A percentile compares a stretch with the other conserved stretches of the same genome.
Evolutionary conservation across 352 stramenopile species (phyloP).

Genomic region (Globisporangium spiculum): DNA sequence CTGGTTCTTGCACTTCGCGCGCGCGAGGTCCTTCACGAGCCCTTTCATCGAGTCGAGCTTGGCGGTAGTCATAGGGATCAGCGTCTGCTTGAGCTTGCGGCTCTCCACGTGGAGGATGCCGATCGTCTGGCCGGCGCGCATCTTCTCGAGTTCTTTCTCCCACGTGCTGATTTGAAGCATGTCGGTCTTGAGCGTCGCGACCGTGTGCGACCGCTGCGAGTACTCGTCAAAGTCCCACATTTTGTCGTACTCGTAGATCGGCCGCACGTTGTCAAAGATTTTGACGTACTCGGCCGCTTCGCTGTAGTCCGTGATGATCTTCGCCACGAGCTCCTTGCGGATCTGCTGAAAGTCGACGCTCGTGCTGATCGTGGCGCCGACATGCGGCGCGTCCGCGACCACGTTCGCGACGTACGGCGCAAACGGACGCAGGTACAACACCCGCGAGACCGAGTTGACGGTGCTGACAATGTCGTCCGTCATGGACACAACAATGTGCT

Average conservation of each 20-base stretch:
- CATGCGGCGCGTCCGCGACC: conserved; percentile 68
- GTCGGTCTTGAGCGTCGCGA: conserved; percentile 84
- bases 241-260: conserved; percentile 91
- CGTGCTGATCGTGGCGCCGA: conserved; percentile 69
- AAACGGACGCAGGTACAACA: conserved; percentile 89
- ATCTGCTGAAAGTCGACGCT: conserved; percentile 77
- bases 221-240: conserved; percentile 90
- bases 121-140: conserved; percentile 89
- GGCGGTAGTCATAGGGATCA: conserved; percentile 91
- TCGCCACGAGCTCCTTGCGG: conserved; percentile 71
- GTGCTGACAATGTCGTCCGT: conserved; percentile 88
- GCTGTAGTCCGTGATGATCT: conserved; percentile 85
- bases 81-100: conserved; percentile 90
- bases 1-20: conserved; percentile 84
- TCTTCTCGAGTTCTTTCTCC: conserved; percentile 94
- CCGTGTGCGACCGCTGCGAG: conserved; percentile 74
- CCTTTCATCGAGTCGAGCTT: conserved; percentile 93
- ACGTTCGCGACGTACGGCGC: conserved; percentile 67
- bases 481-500: conserved; percentile 86
- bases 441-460: conserved; percentile 85
- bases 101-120: conserved; percentile 93
- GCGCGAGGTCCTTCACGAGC: conserved; percentile 89
- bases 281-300: conserved; percentile 90
- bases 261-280: conserved; percentile 90
- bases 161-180: conserved; percentile 91